Evolutionary conservation across 306 rosid genomes (phyloP), one percentile per base, ranked within the genome.

Genomic region (Acacia crassicarpa): DNA sequence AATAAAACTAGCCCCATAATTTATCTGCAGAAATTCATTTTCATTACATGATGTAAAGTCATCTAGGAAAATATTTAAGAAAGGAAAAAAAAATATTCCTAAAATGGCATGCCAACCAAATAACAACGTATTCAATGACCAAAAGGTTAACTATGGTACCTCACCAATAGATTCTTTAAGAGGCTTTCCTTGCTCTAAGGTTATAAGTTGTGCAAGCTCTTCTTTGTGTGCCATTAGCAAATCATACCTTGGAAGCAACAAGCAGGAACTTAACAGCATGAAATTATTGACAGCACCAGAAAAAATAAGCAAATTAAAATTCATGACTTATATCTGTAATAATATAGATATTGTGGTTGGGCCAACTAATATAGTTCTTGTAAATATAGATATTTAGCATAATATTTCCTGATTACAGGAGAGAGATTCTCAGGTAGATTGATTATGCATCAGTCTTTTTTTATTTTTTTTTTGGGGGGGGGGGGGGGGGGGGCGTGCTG

Each of bases 181-280:
- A 80, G 99, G 98, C 85, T 95, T 95, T 66, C 99, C 99, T 89
- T 93, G 97, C 92, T 95, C 99, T 90, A 93, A 91, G 76, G 99
- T 95, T 75, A 95, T 91, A 78, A 95, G 96, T 67, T 95, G 92
- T 67, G 92, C 98, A 71, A 95, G 92, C 86, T 90, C 96, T 84
- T 95, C 94, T 81, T 90, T 91, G 87, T 93, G 93, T 63, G 89
- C 84, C 70, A 89, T 85, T 76, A 95, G 77, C 67, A 93, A 88
- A 78, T 95, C 94, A 75, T 89, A 95, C 99, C 98, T 95, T 83
- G 23, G 81, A 87, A 83, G 49, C 73, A 58, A 51, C 46, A 25
- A 83, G 80, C 74, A 68, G 72, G 87, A 75, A 54, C 48, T 80
- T 46, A 63, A 74, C 61, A 80, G 10, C 8, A 77, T 25, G 33